A percentile compares a stretch with the other conserved stretches of the same genome.
These are phyloP conservation scores for Acorus gramineus DNA, from an alignment of 106 monocot species.

Conservation along the genomic window DNA sequence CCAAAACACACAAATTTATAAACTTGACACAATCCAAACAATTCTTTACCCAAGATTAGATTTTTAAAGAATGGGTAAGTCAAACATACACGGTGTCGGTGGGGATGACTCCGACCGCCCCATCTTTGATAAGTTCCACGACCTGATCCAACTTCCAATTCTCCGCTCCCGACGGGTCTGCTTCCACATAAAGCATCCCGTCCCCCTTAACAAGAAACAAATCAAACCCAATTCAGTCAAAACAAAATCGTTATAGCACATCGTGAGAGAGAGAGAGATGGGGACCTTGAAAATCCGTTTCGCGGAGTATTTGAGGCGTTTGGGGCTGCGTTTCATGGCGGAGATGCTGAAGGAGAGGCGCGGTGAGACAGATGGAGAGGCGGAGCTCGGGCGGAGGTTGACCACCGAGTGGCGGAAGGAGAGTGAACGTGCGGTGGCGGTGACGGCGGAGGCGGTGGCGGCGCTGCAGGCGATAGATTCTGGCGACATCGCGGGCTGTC, in stretches of 20 bases:
- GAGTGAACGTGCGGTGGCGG: not conserved
- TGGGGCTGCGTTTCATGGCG: conserved; percentile 61
- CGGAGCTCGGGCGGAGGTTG: not conserved
- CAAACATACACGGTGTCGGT: conserved; percentile 91
- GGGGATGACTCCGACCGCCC: conserved; percentile 83
- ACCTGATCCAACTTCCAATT: conserved; percentile 85
- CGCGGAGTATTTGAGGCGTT: conserved; percentile 74
- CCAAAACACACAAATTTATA: too few species aligned
- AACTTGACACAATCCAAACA: too few species aligned
- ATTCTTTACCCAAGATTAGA: too few species aligned
- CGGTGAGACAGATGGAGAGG: not conserved
- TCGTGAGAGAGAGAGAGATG: not conserved
- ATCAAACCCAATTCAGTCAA: not conserved
- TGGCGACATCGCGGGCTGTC: too few species aligned
- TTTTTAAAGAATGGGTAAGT: not conserved
- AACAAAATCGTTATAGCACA: not conserved
- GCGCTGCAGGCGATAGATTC: too few species aligned
- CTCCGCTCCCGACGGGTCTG: conserved; percentile 56
- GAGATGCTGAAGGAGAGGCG: conserved; percentile 2
- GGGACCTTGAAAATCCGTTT: conserved; percentile 58
- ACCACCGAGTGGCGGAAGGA: too few species aligned
- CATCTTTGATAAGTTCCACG: conserved; percentile 60
- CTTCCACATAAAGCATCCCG: conserved; percentile 66
- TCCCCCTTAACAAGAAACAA: conserved; percentile 26
- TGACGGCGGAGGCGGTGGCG: conserved; percentile 7